phyloP scores from a whole-genome alignment of 2,329 filamentous ascomycete genomes.

The Venturia aucupariae region DNA sequence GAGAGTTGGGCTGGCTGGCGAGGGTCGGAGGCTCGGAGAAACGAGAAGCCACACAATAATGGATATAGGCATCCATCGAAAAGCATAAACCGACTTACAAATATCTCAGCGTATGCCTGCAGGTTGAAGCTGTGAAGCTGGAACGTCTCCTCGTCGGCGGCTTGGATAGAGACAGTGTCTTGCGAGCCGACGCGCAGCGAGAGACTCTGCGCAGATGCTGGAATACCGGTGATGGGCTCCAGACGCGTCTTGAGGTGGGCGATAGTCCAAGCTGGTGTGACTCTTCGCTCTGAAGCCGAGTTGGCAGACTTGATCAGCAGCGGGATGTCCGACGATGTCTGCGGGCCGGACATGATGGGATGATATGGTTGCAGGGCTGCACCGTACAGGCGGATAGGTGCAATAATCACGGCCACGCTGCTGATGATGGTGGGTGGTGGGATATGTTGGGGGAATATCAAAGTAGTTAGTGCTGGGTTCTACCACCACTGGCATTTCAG shows the following conservation, averaged over 20 bases:
- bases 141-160: constrained; percentile 62
- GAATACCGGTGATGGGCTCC: constrained; percentile 87
- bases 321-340: constrained; percentile 48
- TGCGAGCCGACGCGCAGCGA: constrained; percentile 58
- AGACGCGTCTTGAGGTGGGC: constrained; percentile 75
- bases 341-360: constrained; percentile 3
- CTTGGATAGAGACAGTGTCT: constrained; percentile 56
- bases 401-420: neutral
- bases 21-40: neutral
- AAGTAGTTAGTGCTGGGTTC: neutral
- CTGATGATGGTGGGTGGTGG: neutral
- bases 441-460: neutral
- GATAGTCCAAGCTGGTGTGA: constrained; percentile 88
- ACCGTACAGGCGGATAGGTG: neutral
- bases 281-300: constrained; percentile 75
- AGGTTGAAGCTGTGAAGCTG: constrained; percentile 57
- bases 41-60: neutral
- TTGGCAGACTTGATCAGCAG: constrained; percentile 68
- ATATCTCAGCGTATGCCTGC: constrained; percentile 66
- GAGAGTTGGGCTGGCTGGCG: constrained; percentile 1
- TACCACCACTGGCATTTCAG: no score
- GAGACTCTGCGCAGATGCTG: constrained; percentile 68
- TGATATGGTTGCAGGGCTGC: neutral
- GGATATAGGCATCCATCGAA: neutral
- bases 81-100: constrained; percentile 49